Evolutionary conservation across 202 grass and related monocot genomes (phyloP), one percentile per base, ranked within the genome.

Genomic region (Hordeum pubiflorum): DNA sequence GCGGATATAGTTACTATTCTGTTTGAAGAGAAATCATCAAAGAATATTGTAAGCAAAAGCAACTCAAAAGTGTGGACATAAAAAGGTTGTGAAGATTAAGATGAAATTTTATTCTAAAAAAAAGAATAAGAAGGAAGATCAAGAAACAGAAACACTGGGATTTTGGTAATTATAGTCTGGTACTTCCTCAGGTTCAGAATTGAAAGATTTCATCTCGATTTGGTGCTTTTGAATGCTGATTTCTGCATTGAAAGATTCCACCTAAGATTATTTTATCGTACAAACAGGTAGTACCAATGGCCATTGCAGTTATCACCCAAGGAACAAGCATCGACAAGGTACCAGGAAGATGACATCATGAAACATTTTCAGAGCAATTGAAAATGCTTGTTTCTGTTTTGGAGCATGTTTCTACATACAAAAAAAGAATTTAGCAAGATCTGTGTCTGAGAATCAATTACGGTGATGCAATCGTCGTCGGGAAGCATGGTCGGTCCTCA

Each of bases 381-480:
- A 8, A 86, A 27, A 31, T 9, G 43, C 74, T 68, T 58, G 50
- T 40, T 59, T 27, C 15, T 50, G 33, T 48, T 31, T 50, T 5
- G 2, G 4, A 69, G 56, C 22, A 69, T 10, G 23, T 65, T 10
- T 36, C 75, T 21, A 69, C 72, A 79, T 18, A 40, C 22, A 1
- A 17, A 2, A 67, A 20, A 61, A 50, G 52, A 67, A 89, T 20
- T 6, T 29, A 78, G 33, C 82, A 85, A 85, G 61, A 77, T 66
- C 48, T 58, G 27, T 58, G 66, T 14, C 52, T 63, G n/a, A 74
- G 74, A 86, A 86, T 26, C 37, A 75, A 82, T 86, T 90, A 90
- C 88, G 52, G 55, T 55, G 69, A 86, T 69, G 83, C 54, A 83
- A 81, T 85, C 71, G 52, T 80, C 75, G 20, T 67, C 74, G 0